phyloP scores from a whole-genome alignment of 2,329 filamentous ascomycete species.

The Sarocladiaceae sp. region DNA sequence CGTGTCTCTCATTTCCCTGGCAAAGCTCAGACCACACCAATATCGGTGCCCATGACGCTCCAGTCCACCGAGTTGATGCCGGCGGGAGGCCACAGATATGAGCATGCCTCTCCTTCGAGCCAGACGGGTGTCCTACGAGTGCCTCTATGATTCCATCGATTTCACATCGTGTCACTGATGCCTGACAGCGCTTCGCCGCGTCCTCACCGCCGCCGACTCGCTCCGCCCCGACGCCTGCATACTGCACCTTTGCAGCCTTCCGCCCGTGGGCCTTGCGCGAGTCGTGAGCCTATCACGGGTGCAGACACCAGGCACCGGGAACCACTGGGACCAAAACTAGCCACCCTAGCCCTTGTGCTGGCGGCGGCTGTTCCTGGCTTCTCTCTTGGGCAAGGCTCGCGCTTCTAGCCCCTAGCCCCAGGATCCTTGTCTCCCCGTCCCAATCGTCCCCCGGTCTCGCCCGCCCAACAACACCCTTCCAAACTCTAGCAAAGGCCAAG shows the following conservation, averaged over 20 bases:
- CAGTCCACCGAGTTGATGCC: too few relatives aligned
- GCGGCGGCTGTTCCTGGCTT: slow-evolving; percentile 6
- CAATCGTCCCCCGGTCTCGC: neutral
- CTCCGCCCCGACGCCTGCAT: slow-evolving; percentile 4
- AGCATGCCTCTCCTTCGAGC: too few relatives aligned
- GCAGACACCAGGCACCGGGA: neutral
- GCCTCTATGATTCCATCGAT: slow-evolving; percentile 2
- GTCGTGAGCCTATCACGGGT: slow-evolving; percentile 5
- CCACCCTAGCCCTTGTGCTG: neutral
- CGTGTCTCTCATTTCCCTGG: slow-evolving; percentile 7
- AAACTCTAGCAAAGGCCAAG: too few relatives aligned
- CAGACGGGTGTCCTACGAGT: too few relatives aligned
- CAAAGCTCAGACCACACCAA: slow-evolving; percentile 5
- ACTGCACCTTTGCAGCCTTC: neutral
- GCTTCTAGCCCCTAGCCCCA: neutral
- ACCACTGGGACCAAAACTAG: too few relatives aligned
- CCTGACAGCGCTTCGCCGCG: neutral
- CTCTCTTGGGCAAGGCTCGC: slow-evolving; percentile 5
- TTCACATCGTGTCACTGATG: neutral
- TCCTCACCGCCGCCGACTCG: slow-evolving; percentile 1
- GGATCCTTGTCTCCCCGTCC: neutral
- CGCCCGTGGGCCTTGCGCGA: neutral
- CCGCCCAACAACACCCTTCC: too few relatives aligned
- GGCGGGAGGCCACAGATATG: too few relatives aligned
- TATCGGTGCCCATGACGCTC: too few relatives aligned